Percentiles rank a stretch among this genome's conserved stretches.
Evolutionary conservation across 169 alveolate species (phyloP).

Genomic region (Cardiosporidium cionae): DNA sequence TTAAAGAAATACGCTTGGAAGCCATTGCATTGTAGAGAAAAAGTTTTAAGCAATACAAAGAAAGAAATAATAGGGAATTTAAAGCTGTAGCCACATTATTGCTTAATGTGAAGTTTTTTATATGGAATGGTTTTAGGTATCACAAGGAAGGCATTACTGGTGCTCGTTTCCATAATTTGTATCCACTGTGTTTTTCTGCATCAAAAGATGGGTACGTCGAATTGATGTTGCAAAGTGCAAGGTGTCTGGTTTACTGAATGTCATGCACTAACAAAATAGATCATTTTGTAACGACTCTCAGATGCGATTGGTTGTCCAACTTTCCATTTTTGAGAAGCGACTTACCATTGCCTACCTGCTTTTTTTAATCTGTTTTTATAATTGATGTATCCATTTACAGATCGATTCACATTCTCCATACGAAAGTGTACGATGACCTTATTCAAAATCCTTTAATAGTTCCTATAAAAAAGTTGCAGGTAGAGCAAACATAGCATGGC

Average conservation of each 20-base stretch:
- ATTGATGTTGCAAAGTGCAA: no score
- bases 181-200: background rate
- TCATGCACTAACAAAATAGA: no score
- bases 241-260: no score
- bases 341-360: background rate
- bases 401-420: conserved; percentile 68
- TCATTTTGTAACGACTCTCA: no score
- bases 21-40: no score
- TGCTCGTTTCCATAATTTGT: background rate
- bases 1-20: no score
- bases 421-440: conserved; percentile 63
- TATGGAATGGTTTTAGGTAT: no score
- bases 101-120: no score
- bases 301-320: no score
- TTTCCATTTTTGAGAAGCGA: no score
- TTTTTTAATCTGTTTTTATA: background rate
- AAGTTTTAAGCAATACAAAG: background rate
- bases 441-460: conserved; percentile 66
- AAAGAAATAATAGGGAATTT: background rate
- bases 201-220: background rate
- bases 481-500: no score
- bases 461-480: conserved; percentile 64
- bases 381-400: conserved; percentile 20
- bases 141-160: background rate
- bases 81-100: background rate